Base-by-base conservation (phyloP, 2,329 filamentous ascomycete species). In the Aspergillus tubingensis region DNA sequence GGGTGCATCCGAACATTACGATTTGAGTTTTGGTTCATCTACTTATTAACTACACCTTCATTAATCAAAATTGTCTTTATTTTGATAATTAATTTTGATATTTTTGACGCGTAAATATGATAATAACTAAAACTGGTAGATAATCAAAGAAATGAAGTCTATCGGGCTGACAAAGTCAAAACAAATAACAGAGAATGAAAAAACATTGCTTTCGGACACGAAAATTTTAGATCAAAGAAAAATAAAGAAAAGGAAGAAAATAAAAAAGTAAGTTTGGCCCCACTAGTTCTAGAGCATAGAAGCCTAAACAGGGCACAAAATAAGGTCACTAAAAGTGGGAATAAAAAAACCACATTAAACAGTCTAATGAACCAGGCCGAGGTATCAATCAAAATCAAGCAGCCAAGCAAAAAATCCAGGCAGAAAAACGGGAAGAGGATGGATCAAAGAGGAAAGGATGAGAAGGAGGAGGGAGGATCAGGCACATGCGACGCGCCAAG, bases 281-380 rank as follows among this genome's bases (percentile, higher is more conserved):
- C 41, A 44, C 41, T 23, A 44, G 41, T 44, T 44, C 41, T 44
- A 36, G 32, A 36, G 32, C 32, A 36, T 36, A 36, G 32, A 36
- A 36, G 32, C 32, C 32, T 36, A 36, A 36, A 36, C 32, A 36
- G 32, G 32, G 32, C 32, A 36, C 32, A 36, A 36, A 36, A 15
- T 13, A 30, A 30, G 27, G 27, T 11, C 32, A 44, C 27, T 30
- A 30, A 50, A 32, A 30, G 11, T 15, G 8, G 21, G 23, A 19
- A 27, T 54, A 53, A 50, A 23, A 21, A 51, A 38, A 36, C 25
- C 25, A 54, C 57, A 63, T 57, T 52, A 56, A 48, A 60, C 62
- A 61, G 57, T 72, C 68, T 70, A 70, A 63, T 21, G n/a, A 66
- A 59, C 44, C 59, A 59, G 60, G 58, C 55, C 65, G 60, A 65